Conservation (phyloP, 176 grass and related monocot genomes). For the Tuctoria greenei region DNA sequence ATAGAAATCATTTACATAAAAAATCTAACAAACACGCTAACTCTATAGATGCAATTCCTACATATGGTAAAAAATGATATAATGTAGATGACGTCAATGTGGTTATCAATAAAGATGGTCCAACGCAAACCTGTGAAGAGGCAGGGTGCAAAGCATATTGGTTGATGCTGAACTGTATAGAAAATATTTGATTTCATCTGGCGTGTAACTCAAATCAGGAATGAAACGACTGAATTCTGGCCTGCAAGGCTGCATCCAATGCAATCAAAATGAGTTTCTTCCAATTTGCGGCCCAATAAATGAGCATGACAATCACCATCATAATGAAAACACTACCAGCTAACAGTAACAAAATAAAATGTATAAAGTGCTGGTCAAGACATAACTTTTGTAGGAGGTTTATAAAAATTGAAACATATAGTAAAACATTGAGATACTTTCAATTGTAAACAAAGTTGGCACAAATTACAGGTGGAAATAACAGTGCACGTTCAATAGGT, state of each 20-base stretch:
- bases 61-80: background rate
- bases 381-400: background rate
- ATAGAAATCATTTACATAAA: background rate
- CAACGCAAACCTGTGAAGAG: slow-evolving; percentile 4
- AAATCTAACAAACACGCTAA: background rate
- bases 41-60: no score
- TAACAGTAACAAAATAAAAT: background rate
- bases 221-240: slow-evolving; percentile 64
- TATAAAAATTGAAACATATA: background rate
- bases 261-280: slow-evolving; percentile 1
- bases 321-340: no score
- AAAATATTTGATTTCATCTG: slow-evolving; percentile 55
- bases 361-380: slow-evolving; percentile 1
- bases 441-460: background rate
- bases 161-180: slow-evolving; percentile 16
- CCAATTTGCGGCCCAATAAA: background rate
- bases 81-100: background rate
- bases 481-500: no score
- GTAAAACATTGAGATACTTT: background rate
- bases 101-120: background rate
- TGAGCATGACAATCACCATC: background rate
- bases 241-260: slow-evolving; percentile 52
- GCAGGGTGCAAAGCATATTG: background rate
- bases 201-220: slow-evolving; percentile 55
- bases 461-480: background rate